These are phyloP conservation scores for Corymbia maculata DNA, from an alignment of 345 rosid species.

Conservation along the genomic window DNA sequence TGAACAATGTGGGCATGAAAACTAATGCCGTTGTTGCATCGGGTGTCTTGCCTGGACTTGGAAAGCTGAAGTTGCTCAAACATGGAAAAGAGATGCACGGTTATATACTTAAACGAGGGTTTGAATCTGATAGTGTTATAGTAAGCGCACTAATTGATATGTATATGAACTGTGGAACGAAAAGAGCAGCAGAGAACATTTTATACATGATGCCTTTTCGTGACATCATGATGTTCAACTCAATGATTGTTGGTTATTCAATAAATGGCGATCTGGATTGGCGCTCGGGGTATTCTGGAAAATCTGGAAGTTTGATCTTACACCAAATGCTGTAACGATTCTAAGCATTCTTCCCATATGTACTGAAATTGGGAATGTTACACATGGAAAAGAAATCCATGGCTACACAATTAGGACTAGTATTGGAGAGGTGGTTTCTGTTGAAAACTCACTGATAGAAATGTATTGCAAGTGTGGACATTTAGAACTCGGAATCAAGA, in stretches of 20 bases:
- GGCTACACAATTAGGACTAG: conserved; percentile 29
- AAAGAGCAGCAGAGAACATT: conserved; percentile 28
- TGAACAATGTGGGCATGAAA: conserved; percentile 22
- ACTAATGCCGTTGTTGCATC: conserved; percentile 31
- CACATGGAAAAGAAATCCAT: conserved; percentile 46
- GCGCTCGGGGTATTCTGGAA: conserved; percentile 21
- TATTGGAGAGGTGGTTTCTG: conserved; percentile 14
- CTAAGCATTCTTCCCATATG: conserved; percentile 36
- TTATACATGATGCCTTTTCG: conserved; percentile 11
- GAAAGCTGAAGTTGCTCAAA: conserved; percentile 28
- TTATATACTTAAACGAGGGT: conserved; percentile 27
- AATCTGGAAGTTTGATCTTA: conserved; percentile 19
- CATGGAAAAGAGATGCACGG: conserved; percentile 46
- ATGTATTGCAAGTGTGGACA: conserved; percentile 47
- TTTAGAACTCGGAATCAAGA: conserved; percentile 19
- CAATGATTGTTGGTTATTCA: conserved; percentile 43
- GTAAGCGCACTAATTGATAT: conserved; percentile 42
- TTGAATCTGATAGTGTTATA: conserved; percentile 30
- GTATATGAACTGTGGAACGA: conserved; percentile 36
- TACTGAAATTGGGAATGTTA: conserved; percentile 21
- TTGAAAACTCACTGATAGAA: conserved; percentile 38
- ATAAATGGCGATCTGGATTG: conserved; percentile 11
- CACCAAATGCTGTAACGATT: conserved; percentile 32
- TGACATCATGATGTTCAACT: conserved; percentile 40
- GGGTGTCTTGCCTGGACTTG: conserved; percentile 37